Percentiles rank a stretch among this genome's conserved stretches.
These are phyloP conservation scores for Hanseniaspora jakobsenii DNA, from an alignment of 805 yeast genomes.

Conservation along the genomic window DNA sequence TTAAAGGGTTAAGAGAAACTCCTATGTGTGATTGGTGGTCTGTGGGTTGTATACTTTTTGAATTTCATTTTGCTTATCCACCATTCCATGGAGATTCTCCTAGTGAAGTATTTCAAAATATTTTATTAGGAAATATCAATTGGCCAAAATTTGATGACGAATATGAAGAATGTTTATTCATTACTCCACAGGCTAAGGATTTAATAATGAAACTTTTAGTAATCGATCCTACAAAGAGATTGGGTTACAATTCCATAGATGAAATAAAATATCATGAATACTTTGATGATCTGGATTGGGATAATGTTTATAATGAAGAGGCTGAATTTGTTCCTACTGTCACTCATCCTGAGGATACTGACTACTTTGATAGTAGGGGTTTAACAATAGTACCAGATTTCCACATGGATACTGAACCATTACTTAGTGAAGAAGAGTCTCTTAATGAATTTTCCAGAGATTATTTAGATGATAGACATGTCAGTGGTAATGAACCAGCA, in stretches of 20 bases:
- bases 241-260: conserved; percentile 67
- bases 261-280: conserved; percentile 75
- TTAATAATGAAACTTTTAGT: conserved; percentile 51
- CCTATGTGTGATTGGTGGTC: conserved; percentile 84
- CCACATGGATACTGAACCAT: conserved; percentile 30
- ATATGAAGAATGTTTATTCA: conserved; percentile 41
- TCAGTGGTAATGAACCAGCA: not conserved
- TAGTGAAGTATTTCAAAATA: conserved; percentile 69
- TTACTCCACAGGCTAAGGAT: conserved; percentile 61
- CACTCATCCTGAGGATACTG: conserved; percentile 76
- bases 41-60: conserved; percentile 87
- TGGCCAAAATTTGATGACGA: conserved; percentile 63
- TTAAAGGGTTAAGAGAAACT: conserved; percentile 69
- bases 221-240: conserved; percentile 51
- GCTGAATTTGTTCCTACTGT: conserved; percentile 74
- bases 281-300: conserved; percentile 67
- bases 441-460: not conserved
- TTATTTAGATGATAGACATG: not conserved
- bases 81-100: conserved; percentile 84
- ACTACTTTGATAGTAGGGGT: conserved; percentile 84
- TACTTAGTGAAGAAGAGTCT: conserved; percentile 17
- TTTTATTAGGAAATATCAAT: conserved; percentile 56
- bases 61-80: conserved; percentile 82
- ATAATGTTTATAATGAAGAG: conserved; percentile 49
- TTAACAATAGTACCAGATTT: conserved; percentile 54